phyloP scores from a whole-genome alignment of 176 grass and related monocot species.

The Rhipidocladum racemiflorum region DNA sequence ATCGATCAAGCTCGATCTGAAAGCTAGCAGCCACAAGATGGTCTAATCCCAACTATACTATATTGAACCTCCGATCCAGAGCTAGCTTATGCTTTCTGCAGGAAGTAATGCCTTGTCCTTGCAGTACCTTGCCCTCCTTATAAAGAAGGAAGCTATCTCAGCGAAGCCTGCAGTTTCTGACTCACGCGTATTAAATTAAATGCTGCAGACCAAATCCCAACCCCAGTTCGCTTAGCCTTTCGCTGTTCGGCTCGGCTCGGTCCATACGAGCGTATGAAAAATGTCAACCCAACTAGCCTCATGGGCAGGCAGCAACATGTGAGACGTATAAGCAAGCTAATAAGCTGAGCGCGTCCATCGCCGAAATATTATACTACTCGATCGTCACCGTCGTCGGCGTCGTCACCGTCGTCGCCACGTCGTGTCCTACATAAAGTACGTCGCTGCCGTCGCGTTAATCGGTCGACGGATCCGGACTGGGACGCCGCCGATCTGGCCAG shows the following conservation, averaged over 20 bases:
- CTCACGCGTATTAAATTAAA: conserved; percentile 3
- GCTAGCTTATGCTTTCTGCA: background rate
- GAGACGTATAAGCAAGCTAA: conserved; percentile 11
- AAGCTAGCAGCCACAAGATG: background rate
- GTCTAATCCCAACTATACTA: background rate
- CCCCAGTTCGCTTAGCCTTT: conserved; percentile 24
- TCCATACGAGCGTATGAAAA: conserved; percentile 6
- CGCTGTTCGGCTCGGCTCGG: background rate
- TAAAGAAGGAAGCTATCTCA: conserved; percentile 6
- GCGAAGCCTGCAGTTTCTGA: conserved; percentile 57
- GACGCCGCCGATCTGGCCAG: background rate
- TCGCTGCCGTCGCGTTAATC: background rate
- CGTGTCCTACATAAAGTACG: conserved; percentile 11
- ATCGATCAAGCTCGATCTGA: background rate
- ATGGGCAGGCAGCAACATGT: background rate
- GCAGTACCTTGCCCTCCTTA: conserved; percentile 26
- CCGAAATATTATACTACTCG: background rate
- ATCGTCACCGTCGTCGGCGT: background rate
- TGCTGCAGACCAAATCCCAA: conserved; percentile 3
- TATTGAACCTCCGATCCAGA: background rate
- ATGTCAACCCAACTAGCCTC: conserved; percentile 40
- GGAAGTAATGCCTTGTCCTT: conserved; percentile 16
- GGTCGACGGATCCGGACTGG: too few species aligned
- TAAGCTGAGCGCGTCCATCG: background rate
- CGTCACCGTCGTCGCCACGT: background rate